Percentiles rank a stretch among this genome's conserved stretches.
These are phyloP conservation scores for Heracleum sosnowskyi DNA, from an alignment of 129 eudicot species.

Conservation along the genomic window DNA sequence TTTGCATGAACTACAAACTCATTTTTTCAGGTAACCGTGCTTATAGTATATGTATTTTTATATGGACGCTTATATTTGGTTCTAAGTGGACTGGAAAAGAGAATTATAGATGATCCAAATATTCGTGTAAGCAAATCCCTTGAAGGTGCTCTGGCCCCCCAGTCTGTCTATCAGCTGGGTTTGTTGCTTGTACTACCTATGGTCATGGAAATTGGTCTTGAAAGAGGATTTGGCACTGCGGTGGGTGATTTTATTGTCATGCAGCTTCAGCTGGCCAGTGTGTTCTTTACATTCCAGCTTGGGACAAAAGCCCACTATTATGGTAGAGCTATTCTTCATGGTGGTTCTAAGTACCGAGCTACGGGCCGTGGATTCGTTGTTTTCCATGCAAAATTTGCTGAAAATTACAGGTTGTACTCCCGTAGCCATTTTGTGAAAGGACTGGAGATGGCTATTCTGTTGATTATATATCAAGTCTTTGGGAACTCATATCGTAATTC, in stretches of 20 bases:
- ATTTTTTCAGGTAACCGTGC: constrained; percentile 67
- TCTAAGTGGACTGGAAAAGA: constrained; percentile 70
- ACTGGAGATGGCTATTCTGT: constrained; percentile 54
- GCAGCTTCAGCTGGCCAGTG: constrained; percentile 93
- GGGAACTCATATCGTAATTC: constrained; percentile 59
- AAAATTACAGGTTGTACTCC: constrained; percentile 74
- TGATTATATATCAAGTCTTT: constrained; percentile 63
- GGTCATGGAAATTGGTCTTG: constrained; percentile 93
- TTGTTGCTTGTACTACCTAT: constrained; percentile 71
- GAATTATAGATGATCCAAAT: constrained; percentile 43
- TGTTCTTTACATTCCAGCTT: constrained; percentile 84
- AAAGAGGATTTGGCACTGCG: constrained; percentile 78
- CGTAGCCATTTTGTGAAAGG: constrained; percentile 93
- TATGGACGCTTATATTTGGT: constrained; percentile 82
- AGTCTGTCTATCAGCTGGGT: constrained; percentile 74
- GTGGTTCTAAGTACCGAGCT: constrained; percentile 88
- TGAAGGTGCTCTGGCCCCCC: constrained; percentile 72
- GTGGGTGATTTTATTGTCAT: constrained; percentile 72
- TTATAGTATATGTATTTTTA: constrained; percentile 59
- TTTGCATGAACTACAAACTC: constrained; percentile 1
- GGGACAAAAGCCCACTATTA: constrained; percentile 89
- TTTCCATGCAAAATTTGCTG: constrained; percentile 82
- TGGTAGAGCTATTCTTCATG: constrained; percentile 80
- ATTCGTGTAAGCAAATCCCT: constrained; percentile 35
- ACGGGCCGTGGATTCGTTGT: constrained; percentile 97